A percentile compares a stretch with the other conserved stretches of the same genome.
phyloP scores from a whole-genome alignment of 2,329 filamentous ascomycete genomes.

The Cladophialophora bantiana region DNA sequence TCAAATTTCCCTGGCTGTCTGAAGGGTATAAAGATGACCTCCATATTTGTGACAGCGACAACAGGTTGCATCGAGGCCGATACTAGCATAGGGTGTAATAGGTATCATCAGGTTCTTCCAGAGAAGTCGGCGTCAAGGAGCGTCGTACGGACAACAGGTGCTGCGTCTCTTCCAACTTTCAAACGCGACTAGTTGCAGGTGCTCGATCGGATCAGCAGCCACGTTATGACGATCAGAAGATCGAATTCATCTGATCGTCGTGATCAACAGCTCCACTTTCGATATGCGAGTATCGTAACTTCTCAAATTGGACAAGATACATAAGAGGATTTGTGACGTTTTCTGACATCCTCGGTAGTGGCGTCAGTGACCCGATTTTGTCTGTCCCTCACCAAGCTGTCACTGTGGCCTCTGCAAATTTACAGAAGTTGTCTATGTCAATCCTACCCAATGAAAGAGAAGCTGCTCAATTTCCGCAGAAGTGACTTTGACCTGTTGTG shows the following conservation, averaged over 20 bases:
- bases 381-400: not conserved
- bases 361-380: not conserved
- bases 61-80: not conserved
- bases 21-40: too few relatives aligned
- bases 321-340: not conserved
- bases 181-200: not conserved
- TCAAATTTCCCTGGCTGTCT: too few relatives aligned
- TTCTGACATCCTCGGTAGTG: not conserved
- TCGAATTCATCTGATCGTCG: not conserved
- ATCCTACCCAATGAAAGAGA: not conserved
- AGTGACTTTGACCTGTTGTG: not conserved
- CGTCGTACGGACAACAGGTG: not conserved
- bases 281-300: not conserved
- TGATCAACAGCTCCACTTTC: not conserved
- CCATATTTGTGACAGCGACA: too few relatives aligned
- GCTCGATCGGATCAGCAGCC: not conserved
- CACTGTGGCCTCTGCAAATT: not conserved
- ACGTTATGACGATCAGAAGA: not conserved
- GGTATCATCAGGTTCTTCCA: not conserved
- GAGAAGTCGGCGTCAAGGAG: not conserved
- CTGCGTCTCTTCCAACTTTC: not conserved
- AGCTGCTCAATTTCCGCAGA: not conserved
- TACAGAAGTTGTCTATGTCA: not conserved
- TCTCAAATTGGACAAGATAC: not conserved
- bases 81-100: not conserved